A percentile compares a stretch with the other conserved stretches of the same genome.
Conservation (phyloP, 2,329 filamentous ascomycete genomes). For the Penicillium janthinellum region DNA sequence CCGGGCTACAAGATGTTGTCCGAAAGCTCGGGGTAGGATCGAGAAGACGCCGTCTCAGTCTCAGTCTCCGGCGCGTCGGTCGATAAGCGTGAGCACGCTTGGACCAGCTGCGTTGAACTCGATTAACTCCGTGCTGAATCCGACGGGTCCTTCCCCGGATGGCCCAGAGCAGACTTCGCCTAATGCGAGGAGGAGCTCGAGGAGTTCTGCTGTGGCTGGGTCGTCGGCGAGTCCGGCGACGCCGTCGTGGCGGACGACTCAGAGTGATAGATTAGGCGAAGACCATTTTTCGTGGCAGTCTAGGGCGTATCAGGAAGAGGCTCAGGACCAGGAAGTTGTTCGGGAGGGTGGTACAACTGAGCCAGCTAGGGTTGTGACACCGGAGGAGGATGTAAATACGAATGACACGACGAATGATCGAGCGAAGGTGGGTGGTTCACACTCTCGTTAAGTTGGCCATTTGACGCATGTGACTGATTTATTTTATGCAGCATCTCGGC, state of each 20-base stretch:
- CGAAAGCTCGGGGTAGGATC: not conserved
- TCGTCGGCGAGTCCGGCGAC: not conserved
- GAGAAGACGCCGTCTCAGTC: not conserved
- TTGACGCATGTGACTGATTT: not conserved
- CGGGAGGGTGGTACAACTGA: not conserved
- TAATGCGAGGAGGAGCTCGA: not conserved
- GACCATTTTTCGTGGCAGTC: conserved; percentile 12
- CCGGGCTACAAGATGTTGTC: not conserved
- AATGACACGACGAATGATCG: not conserved
- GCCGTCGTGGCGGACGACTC: not conserved
- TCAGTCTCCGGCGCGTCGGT: not conserved
- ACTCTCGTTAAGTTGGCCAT: not conserved
- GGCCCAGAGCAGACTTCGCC: not conserved
- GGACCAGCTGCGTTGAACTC: not conserved
- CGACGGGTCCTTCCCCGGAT: not conserved
- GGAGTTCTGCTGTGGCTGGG: not conserved
- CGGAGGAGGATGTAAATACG: not conserved
- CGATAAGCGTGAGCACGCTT: too few relatives aligned
- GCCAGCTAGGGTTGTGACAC: not conserved
- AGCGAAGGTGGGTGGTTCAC: not conserved
- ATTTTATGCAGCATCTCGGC: conserved; percentile 3
- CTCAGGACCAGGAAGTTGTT: not conserved
- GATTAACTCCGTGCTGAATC: not conserved
- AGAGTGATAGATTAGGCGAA: conserved; percentile 9
- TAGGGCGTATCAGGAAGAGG: conserved; percentile 7